Conservation (phyloP, 371 early-diverging fungal species). For the Saksenaea oblongispora region DNA sequence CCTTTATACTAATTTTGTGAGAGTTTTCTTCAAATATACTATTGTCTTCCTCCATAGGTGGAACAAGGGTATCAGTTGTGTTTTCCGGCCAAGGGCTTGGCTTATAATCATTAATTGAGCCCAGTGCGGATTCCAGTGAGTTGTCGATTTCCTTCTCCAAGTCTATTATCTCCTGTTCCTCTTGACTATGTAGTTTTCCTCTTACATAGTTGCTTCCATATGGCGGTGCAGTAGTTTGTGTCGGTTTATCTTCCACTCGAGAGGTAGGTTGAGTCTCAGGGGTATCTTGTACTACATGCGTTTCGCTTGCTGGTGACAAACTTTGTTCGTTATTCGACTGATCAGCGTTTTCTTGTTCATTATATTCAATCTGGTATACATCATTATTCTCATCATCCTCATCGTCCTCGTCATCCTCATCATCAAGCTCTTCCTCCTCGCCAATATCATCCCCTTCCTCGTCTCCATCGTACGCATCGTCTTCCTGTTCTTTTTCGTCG, state of each 20-base stretch:
- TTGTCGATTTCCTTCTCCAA: not conserved
- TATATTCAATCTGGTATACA: not conserved
- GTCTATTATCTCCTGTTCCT: not conserved
- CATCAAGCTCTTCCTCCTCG: not conserved
- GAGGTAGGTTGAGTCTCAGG: not conserved
- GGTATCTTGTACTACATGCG: not conserved
- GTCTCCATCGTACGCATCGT: not conserved
- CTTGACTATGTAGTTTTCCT: not conserved
- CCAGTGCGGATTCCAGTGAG: not conserved
- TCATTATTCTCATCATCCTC: not conserved
- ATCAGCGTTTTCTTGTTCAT: not conserved
- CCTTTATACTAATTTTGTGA: not conserved
- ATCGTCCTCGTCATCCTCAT: not conserved
- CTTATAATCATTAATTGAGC: not conserved
- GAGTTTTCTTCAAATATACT: not conserved
- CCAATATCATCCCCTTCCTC: not conserved
- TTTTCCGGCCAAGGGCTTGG: not conserved
- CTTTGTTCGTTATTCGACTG: not conserved
- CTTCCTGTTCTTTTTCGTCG: not conserved
- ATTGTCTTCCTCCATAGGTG: not conserved
- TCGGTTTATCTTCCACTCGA: not conserved
- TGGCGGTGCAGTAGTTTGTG: not conserved
- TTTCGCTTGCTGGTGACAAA: not conserved
- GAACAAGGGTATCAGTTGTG: not conserved
- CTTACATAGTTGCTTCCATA: not conserved